Conservation (phyloP, 495 filamentous ascomycete genomes). For the Daldinia caldariorum region DNA sequence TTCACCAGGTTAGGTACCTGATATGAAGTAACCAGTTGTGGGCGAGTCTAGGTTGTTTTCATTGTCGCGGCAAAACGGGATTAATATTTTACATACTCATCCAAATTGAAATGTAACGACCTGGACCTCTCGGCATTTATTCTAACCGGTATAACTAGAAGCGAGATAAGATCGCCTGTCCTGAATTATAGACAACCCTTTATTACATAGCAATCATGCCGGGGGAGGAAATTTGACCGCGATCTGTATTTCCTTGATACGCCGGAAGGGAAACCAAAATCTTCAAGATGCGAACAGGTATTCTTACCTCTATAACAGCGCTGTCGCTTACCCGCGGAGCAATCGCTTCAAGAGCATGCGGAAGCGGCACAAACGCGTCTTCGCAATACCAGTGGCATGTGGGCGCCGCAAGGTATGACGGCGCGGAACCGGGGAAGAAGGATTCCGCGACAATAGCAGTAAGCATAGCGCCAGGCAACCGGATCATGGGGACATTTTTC, state of each 20-base stretch:
- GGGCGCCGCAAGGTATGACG: slow-evolving; percentile 51
- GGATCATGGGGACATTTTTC: slow-evolving; percentile 45
- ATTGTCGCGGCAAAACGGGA: slow-evolving; percentile 26
- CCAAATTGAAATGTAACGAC: slow-evolving; percentile 36
- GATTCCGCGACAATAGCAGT: slow-evolving; percentile 47
- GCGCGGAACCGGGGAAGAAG: slow-evolving; percentile 31
- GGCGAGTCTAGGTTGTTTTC: neutral
- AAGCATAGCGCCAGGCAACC: slow-evolving; percentile 45
- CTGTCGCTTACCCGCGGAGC: slow-evolving; percentile 27
- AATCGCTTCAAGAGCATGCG: slow-evolving; percentile 46
- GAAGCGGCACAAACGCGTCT: slow-evolving; percentile 18
- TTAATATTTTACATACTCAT: slow-evolving; percentile 25
- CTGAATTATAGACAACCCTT: neutral
- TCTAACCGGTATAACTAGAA: slow-evolving; percentile 31
- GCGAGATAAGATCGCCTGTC: neutral
- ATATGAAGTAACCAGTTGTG: neutral
- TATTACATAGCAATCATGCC: neutral
- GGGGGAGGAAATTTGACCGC: slow-evolving; percentile 1
- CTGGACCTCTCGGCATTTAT: slow-evolving; percentile 27
- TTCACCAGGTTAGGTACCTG: too few species aligned
- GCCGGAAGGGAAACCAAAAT: neutral
- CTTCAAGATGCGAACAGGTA: slow-evolving; percentile 29
- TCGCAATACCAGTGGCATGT: slow-evolving; percentile 47
- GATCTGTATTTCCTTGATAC: neutral
- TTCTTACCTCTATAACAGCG: slow-evolving; percentile 25